Base-by-base conservation (phyloP, 2,329 filamentous ascomycete species). In the Cladosporium sp. region DNA sequence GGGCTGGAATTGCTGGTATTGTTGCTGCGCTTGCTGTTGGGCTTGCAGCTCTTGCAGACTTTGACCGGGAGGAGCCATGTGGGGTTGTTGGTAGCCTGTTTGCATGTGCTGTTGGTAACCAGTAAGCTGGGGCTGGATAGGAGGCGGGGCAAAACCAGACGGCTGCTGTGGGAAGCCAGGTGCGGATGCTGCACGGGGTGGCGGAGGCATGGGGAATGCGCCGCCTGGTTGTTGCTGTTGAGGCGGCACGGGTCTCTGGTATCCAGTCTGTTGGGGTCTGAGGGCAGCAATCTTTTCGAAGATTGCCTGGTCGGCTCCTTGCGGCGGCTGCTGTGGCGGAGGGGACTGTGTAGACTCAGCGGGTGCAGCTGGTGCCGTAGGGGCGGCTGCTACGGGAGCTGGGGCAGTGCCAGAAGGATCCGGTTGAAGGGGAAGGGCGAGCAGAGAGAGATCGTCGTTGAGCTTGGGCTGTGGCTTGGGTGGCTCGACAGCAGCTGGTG, bases 91-190 rank as follows among this genome's bases (percentile, higher is more conserved):
- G 7, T 18, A 45, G 11, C 43, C 43, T 12, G 43, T 45, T 15
- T 45, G 43, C 43, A 45, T 45, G 12, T 40, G 48, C 42, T 38
- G 48, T 60, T 66, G 65, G 48, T 80, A 76, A 7, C 92, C 90
- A 4, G 93, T 96, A 68, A 91, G 80, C 65, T 96, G 92, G 47
- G 89, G 84, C 65, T 91, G 85, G 58, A 96, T 71, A 13, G 88
- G 84, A 43, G 88, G 83, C 15, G 86, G 80, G 7, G 80, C 80
- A 66, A 95, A 63, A 77, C 79, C 67, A 79, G 83, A 83, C 64
- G 86, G 86, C 43, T 82, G 70, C n/a, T 61, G 64, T 24, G 58
- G 59, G 53, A 77, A 85, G 48, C 89, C 87, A 20, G 93, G 92
- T 34, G 93, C 92, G 36, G 92, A 96, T 11, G 93, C 78, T 7